Evolutionary conservation across 75 land plant species (phyloP), one percentile per base, ranked within the genome.

Genomic region (Picea glauca): DNA sequence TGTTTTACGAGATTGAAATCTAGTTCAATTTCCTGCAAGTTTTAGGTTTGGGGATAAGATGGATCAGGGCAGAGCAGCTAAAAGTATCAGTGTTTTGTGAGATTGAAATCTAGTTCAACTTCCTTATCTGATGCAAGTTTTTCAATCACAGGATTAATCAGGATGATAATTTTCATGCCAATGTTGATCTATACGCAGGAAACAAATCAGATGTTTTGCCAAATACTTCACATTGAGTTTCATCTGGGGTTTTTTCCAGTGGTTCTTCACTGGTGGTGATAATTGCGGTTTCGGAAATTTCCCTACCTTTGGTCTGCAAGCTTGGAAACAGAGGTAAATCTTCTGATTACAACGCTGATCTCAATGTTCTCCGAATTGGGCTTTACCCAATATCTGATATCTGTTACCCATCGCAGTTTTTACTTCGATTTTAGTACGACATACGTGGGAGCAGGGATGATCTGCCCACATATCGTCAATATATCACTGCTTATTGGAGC

Each of bases 231-330:
- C 85, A 12, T 5, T 90, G 26, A 96, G 98, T 76, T 96, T 96
- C 80, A 11, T 92, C 6, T 96, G 94, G 90, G 82, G 90, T 50
- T 89, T 89, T 78, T 94, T 96, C 84, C 89, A 94, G 74, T 96
- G 98, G 98, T 92, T 96, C 79, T 94, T 84, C 80, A 79, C 93
- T n/a, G 97, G 94, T 8, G 91, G 91, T 78, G 85, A 85, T 23
- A 32, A 72, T 13, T 96, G 98, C 82, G 98, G 98, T 9, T 96
- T 96, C 60, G 74, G 66, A 14, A 83, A 90, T 56, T 96, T 96
- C 83, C 98, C 98, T 11, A 83, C 93, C 5, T 87, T 96, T 76
- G 98, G 98, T 30, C 26, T 96, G 77, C 73, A 86, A 86, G 98
- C 98, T 58, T 92, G 85, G 84, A 50, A 66, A 20, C 62, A 83